Conservation (phyloP, 345 rosid species). For the Eucalyptus microcorys region DNA sequence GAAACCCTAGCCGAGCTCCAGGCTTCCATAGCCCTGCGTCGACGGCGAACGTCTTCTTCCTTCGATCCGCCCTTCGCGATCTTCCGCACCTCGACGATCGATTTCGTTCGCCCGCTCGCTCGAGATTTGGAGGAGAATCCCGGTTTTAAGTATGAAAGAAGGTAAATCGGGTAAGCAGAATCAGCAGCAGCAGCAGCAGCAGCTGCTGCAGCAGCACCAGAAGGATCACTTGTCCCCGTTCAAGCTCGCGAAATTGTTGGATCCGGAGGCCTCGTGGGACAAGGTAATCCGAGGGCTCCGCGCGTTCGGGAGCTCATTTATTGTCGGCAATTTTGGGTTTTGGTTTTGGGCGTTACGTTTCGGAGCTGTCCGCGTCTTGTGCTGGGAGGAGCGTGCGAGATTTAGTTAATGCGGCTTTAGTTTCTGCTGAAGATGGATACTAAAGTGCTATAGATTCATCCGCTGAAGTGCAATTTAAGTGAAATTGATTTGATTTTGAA, state of each 20-base stretch:
- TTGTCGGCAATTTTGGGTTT: not conserved
- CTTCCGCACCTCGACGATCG: not conserved
- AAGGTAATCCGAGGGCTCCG: constrained; percentile 24
- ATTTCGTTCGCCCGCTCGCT: not conserved
- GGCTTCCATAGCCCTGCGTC: not conserved
- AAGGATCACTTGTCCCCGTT: constrained; percentile 64
- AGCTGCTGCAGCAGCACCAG: constrained; percentile 23
- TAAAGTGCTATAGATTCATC: not conserved
- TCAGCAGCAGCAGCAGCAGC: constrained; percentile 1
- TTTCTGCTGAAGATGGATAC: not conserved
- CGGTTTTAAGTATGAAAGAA: constrained; percentile 36
- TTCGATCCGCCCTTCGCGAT: not conserved
- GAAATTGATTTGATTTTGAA: not conserved
- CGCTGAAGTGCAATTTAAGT: not conserved
- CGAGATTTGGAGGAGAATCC: not conserved
- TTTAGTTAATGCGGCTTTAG: not conserved
- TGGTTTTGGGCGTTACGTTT: not conserved
- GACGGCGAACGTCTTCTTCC: not conserved
- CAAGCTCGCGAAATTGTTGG: constrained; percentile 63
- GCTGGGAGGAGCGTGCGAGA: not conserved
- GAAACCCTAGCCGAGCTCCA: not conserved
- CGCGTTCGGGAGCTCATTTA: not conserved
- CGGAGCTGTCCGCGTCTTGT: not conserved
- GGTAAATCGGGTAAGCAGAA: constrained; percentile 33
- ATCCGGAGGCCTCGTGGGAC: constrained; percentile 92